These are phyloP conservation scores for Calophaca sinica DNA, from an alignment of 306 rosid genomes.

Conservation along the genomic window DNA sequence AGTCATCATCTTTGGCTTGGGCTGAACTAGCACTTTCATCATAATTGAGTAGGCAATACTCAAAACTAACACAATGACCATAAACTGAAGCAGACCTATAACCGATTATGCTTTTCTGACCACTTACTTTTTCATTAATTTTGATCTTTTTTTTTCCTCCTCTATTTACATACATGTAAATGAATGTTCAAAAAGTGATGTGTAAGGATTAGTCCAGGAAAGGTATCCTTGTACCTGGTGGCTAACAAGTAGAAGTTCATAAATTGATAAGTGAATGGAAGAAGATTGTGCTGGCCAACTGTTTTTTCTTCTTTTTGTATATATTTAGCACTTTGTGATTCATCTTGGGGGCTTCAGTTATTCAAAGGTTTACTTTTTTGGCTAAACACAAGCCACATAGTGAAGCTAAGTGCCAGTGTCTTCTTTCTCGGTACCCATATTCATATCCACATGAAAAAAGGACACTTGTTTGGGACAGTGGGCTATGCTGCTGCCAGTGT, in stretches of 20 bases:
- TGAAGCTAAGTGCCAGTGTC: background rate
- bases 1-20: constrained; percentile 93
- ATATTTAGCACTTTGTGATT: constrained; percentile 16
- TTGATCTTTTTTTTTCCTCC: background rate
- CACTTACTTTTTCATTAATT: constrained; percentile 13
- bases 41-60: constrained; percentile 55
- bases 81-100: constrained; percentile 63
- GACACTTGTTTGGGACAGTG: too few species aligned
- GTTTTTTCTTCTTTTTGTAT: constrained; percentile 20
- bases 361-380: background rate
- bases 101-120: constrained; percentile 45
- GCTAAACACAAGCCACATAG: background rate
- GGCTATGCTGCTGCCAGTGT: too few species aligned
- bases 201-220: constrained; percentile 48
- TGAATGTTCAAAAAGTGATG: constrained; percentile 51
- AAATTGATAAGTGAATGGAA: constrained; percentile 38
- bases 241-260: constrained; percentile 33
- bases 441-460: background rate
- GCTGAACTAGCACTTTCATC: constrained; percentile 95
- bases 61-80: constrained; percentile 57
- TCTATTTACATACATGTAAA: constrained; percentile 60
- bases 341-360: background rate
- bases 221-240: constrained; percentile 61
- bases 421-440: constrained; percentile 10
- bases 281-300: constrained; percentile 31